These are phyloP conservation scores for Vanrija pseudolonga DNA, from an alignment of 1,284 basidiomycete genomes.

Conservation along the genomic window DNA sequence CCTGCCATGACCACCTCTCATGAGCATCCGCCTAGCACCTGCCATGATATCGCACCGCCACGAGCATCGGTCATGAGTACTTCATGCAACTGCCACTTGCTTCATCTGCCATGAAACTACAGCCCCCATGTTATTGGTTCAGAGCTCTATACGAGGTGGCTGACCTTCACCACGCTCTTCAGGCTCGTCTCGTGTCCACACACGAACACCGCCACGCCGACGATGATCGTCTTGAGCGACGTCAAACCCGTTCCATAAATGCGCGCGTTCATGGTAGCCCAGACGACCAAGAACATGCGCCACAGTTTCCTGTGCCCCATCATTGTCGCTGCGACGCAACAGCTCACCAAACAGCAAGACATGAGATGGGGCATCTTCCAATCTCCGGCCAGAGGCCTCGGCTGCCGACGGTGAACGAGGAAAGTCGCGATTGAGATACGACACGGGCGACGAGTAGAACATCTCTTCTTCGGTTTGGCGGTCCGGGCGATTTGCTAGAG, in stretches of 20 bases:
- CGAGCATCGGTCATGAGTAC: too few species aligned
- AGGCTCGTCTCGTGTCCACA: conserved; percentile 19
- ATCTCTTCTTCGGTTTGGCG: conserved; percentile 68
- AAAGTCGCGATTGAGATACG: conserved; percentile 60
- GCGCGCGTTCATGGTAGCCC: conserved; percentile 62
- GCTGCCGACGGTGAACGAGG: conserved; percentile 52
- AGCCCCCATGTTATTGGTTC: too few species aligned
- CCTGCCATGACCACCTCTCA: too few species aligned
- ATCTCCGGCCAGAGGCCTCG: conserved; percentile 47
- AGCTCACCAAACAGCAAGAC: conserved; percentile 75
- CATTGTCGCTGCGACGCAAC: conserved; percentile 52
- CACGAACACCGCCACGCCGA: conserved; percentile 67
- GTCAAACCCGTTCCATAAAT: conserved; percentile 61
- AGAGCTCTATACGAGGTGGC: background rate
- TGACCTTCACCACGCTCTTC: background rate
- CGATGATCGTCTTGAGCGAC: conserved; percentile 72
- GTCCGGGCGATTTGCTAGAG: conserved; percentile 52
- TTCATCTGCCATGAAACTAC: too few species aligned
- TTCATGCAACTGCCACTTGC: too few species aligned
- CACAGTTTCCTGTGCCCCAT: conserved; percentile 29
- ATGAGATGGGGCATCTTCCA: conserved; percentile 59
- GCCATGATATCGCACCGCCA: too few species aligned
- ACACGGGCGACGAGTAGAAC: conserved; percentile 71
- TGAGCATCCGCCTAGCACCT: too few species aligned
- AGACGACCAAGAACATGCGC: conserved; percentile 54